Percentiles rank a stretch among this genome's conserved stretches.
Evolutionary conservation across 805 yeast species (phyloP).

Genomic region (Cyberlindnera mycetangii): DNA sequence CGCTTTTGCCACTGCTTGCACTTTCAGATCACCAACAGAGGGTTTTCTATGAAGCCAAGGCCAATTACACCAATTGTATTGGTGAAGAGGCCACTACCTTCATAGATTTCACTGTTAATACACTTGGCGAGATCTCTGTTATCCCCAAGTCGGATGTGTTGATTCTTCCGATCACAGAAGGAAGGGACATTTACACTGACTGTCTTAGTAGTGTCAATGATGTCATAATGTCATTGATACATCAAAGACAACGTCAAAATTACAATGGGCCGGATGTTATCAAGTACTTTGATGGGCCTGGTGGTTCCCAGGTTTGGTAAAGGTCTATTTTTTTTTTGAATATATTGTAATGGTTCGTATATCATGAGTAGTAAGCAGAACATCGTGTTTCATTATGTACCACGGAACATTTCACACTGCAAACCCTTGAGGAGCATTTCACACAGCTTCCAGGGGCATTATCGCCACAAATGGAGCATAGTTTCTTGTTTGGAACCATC

Average conservation of each 20-base stretch:
- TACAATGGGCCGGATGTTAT: not conserved
- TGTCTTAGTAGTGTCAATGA: not conserved
- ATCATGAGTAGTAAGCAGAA: slow-evolving; percentile 27
- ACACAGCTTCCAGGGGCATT: slow-evolving; percentile 39
- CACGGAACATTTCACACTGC: slow-evolving; percentile 38
- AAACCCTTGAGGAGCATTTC: slow-evolving; percentile 39
- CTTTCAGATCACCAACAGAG: not conserved
- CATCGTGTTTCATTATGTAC: slow-evolving; percentile 46
- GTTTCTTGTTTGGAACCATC: slow-evolving; percentile 35
- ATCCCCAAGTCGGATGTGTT: not conserved
- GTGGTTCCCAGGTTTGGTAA: not conserved
- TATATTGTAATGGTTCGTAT: no score
- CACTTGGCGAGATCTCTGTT: not conserved
- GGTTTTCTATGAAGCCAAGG: not conserved
- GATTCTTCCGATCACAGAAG: not conserved
- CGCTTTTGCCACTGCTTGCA: not conserved
- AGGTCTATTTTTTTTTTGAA: no score
- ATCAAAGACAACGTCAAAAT: not conserved
- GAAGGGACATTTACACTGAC: not conserved
- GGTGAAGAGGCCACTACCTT: not conserved
- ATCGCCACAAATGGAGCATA: slow-evolving; percentile 46
- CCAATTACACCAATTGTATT: not conserved
- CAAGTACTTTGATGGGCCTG: not conserved
- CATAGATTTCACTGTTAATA: not conserved
- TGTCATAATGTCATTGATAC: not conserved